These are phyloP conservation scores for Rhizopus microsporus DNA, from an alignment of 371 early-diverging fungal species.

Conservation along the genomic window DNA sequence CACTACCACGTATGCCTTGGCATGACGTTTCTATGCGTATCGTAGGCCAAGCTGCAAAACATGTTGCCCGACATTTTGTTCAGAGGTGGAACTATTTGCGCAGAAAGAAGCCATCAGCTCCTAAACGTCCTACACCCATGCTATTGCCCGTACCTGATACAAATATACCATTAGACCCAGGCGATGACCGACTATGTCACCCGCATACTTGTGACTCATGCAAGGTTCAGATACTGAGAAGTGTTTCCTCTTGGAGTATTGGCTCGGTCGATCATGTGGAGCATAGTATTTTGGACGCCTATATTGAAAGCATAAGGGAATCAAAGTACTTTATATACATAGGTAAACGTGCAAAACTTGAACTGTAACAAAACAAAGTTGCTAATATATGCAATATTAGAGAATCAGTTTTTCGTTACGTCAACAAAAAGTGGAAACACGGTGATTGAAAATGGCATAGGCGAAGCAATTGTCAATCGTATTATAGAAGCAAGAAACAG, in stretches of 20 bases:
- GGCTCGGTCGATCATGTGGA: slow-evolving; percentile 55
- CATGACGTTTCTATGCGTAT: slow-evolving; percentile 82
- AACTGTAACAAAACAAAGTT: slow-evolving; percentile 11
- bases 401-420: slow-evolving; percentile 83
- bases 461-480: slow-evolving; percentile 72
- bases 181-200: slow-evolving; percentile 19
- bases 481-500: slow-evolving; percentile 71
- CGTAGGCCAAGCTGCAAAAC: slow-evolving; percentile 61
- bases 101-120: slow-evolving; percentile 52
- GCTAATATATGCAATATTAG: slow-evolving; percentile 5
- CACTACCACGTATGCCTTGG: slow-evolving; percentile 89
- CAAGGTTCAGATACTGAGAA: slow-evolving; percentile 64
- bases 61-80: slow-evolving; percentile 85
- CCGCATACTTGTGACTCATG: slow-evolving; percentile 43
- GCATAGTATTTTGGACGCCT: slow-evolving; percentile 78
- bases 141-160: slow-evolving; percentile 72
- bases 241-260: slow-evolving; percentile 65
- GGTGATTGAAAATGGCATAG: slow-evolving; percentile 72
- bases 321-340: slow-evolving; percentile 87
- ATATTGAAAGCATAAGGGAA: slow-evolving; percentile 67
- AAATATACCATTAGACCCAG: slow-evolving; percentile 4
- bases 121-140: slow-evolving; percentile 56
- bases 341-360: slow-evolving; percentile 52
- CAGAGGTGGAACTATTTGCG: slow-evolving; percentile 89
- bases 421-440: slow-evolving; percentile 32